Percentiles rank a stretch among this genome's conserved stretches.
These are phyloP conservation scores for Prinsepia uniflora DNA, from an alignment of 306 rosid species.

Conservation along the genomic window DNA sequence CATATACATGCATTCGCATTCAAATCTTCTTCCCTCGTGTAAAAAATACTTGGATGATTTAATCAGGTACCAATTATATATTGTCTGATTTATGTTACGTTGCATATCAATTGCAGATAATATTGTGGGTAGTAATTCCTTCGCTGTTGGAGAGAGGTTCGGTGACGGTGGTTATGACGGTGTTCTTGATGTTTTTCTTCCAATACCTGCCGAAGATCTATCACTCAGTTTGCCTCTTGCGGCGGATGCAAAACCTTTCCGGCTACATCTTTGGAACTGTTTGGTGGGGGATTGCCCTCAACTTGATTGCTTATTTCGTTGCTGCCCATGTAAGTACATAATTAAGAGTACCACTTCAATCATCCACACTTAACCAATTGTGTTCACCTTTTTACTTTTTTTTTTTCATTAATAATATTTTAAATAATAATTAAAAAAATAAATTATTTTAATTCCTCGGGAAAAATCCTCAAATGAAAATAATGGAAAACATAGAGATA, in stretches of 20 bases:
- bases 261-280: constrained; percentile 85
- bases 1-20: no score
- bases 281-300: constrained; percentile 99
- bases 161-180: constrained; percentile 65
- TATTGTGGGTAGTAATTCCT: constrained; percentile 77
- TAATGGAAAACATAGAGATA: no score
- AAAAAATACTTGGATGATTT: no score
- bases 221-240: constrained; percentile 69
- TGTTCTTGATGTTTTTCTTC: constrained; percentile 63
- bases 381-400: no score
- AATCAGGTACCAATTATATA: no score
- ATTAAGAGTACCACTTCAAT: constrained; percentile 31
- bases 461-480: no score
- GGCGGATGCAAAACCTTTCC: constrained; percentile 76
- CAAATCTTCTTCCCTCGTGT: no score
- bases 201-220: constrained; percentile 90
- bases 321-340: constrained; percentile 80
- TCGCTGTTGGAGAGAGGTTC: constrained; percentile 56
- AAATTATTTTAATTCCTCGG: no score
- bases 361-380: no score
- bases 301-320: constrained; percentile 85
- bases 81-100: no score
- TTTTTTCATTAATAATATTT: no score
- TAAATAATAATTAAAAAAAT: no score
- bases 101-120: constrained; percentile 39